A percentile compares a stretch with the other conserved stretches of the same genome.
phyloP scores from a whole-genome alignment of 192 early-diverging fungal species.

The Coemansia guatemalensis region DNA sequence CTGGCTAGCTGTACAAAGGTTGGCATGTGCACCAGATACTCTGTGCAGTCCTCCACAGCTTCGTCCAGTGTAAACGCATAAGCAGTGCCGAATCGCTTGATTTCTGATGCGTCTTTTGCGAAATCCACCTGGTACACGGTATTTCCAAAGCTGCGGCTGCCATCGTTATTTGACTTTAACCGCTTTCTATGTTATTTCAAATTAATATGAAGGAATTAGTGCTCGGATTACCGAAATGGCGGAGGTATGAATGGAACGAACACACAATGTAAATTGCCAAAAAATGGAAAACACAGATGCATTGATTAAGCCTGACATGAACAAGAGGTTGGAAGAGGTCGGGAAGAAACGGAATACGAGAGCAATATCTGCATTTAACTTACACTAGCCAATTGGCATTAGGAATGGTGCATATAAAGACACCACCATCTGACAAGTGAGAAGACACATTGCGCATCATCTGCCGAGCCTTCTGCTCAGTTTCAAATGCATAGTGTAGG shows the following conservation, averaged over 20 bases:
- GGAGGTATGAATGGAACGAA: no score
- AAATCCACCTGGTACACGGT: conserved; percentile 85
- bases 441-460: conserved; percentile 79
- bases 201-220: no score
- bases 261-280: no score
- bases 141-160: conserved; percentile 73
- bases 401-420: conserved; percentile 92
- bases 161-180: conserved; percentile 25
- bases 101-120: conserved; percentile 59
- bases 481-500: conserved; percentile 93
- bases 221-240: no score
- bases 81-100: conserved; percentile 73
- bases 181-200: conserved; percentile 26
- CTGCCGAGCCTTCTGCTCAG: conserved; percentile 74
- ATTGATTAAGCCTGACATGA: no score
- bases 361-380: conserved; percentile 11
- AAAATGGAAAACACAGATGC: no score
- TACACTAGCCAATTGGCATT: conserved; percentile 89
- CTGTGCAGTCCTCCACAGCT: conserved; percentile 95
- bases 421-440: conserved; percentile 70
- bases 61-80: conserved; percentile 93
- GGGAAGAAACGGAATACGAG: no score
- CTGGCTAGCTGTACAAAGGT: conserved; percentile 76
- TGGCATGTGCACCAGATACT: conserved; percentile 88
- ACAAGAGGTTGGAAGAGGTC: no score